Evolutionary conservation across 1,284 basidiomycete species (phyloP), one percentile per base, ranked within the genome.

Genomic region (Sporisorium exsertum): DNA sequence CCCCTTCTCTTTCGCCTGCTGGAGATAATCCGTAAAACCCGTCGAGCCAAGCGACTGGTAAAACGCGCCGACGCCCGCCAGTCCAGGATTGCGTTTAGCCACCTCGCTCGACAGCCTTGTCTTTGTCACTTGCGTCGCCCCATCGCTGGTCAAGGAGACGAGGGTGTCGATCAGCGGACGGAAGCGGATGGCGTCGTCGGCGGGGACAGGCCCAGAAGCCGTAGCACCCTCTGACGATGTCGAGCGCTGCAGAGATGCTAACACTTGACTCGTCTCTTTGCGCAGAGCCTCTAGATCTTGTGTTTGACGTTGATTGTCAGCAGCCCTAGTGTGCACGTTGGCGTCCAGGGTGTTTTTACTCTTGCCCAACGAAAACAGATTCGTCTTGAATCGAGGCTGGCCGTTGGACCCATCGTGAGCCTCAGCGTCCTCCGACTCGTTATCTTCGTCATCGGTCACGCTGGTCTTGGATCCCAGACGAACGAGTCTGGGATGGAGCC

Each of bases 31-130:
- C 20, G 69, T 65, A 35, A 76, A 76, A 1, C 73, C 73, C 7
- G 68, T 76, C 16, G 62, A 62, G 32, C 73, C 69, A 5, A 76
- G 62, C 52, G 64, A 64, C 33, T 76, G 73, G 57, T 72, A 76
- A 27, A 72, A 72, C 3, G 65, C 73, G 29, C 73, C 73, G 22
- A 72, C 45, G 6, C 68, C 73, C 1, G 53, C 51, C 5, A 55
- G 60, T n/a, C 62, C 69, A 1, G 61, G 62, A 27, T 63, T 64
- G n/a, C 69, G 54, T 33, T 72, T 72, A 0, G 43, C 52, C 13
- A 76, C 52, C 29, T 76, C 69, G 56, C 64, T 55, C 2, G 68
- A 62, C 16, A 71, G 58, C 49, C 62, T 72, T 5, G 64, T 51
- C 45, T 76, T 76, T 0, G 61, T 59, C 16, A 63, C 61, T 13